Evolutionary conservation across 352 stramenopile genomes (phyloP), one percentile per base, ranked within the genome.

Genomic region (Detonula confervacea): DNA sequence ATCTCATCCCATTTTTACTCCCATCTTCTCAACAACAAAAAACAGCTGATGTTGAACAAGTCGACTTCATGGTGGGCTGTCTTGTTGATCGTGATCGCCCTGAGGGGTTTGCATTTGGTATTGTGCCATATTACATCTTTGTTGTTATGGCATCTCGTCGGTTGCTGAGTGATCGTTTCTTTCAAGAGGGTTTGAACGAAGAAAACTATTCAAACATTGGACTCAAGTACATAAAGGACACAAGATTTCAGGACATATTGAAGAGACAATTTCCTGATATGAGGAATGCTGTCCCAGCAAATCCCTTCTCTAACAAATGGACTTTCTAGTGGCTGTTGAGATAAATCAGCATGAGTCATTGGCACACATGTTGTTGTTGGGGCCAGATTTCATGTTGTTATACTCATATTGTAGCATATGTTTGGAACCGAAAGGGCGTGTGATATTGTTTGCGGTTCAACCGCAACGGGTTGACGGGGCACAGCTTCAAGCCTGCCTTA

Each of bases 21-120:
- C n/a, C n/a, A n/a, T n/a, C n/a, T n/a, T n/a, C n/a, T n/a, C n/a
- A n/a, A n/a, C n/a, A n/a, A n/a, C n/a, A n/a, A n/a, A n/a, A n/a
- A n/a, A n/a, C n/a, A n/a, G n/a, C n/a, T n/a, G 39, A 49, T 18
- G n/a, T 49, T n/a, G 39, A 49, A 49, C 39, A 49, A 49, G 39
- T 49, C 16, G 39, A 49, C 11, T 49, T 49, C 16, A 20, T 49
- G 39, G 39, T 49, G 2, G 39, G 39, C 2, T 49, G 39, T 49
- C 11, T 49, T 3, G 39, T n/a, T n/a, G 39, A 49, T 18, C 39
- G n/a, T 3, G 39, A 49, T 18, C 39, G 39, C 11, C 39, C 39
- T 5, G 39, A 49, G 39, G 39, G 39, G 4, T 49, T 49, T 49
- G 39, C 39, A 4, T 49, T 49, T 18, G 39, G 39, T 18, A n/a